Evolutionary conservation across 1,284 basidiomycete genomes (phyloP).

Genomic region (Mycena citricolor): DNA sequence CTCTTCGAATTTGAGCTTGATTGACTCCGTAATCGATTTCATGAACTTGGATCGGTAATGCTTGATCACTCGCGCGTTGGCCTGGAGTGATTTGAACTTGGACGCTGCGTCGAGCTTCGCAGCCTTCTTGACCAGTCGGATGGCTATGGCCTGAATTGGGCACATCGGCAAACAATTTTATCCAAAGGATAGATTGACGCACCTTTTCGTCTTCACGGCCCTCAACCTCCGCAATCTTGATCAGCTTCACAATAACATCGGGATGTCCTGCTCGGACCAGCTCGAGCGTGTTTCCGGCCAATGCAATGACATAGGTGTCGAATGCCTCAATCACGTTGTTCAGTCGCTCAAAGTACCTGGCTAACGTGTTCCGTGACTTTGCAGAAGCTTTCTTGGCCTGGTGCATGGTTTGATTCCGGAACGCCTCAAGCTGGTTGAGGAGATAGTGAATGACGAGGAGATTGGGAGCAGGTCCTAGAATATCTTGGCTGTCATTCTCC

Average conservation of each 20-base stretch:
- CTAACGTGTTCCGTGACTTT: constrained; percentile 66
- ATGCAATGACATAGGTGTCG: constrained; percentile 82
- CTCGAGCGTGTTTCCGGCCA: constrained; percentile 78
- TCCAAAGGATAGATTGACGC: constrained; percentile 17
- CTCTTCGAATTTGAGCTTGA: constrained; percentile 72
- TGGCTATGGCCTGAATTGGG: constrained; percentile 74
- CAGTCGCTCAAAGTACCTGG: constrained; percentile 86
- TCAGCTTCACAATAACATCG: constrained; percentile 85
- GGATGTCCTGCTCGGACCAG: constrained; percentile 80
- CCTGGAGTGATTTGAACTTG: constrained; percentile 89
- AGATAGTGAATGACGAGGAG: constrained; percentile 91
- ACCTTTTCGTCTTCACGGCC: constrained; percentile 95
- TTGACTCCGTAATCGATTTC: constrained; percentile 78
- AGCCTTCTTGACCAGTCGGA: constrained; percentile 91
- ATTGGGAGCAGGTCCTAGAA: constrained; percentile 83
- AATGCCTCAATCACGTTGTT: constrained; percentile 82
- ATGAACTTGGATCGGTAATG: constrained; percentile 93
- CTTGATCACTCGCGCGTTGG: constrained; percentile 92
- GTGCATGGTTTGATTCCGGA: constrained; percentile 92
- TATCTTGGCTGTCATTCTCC: constrained; percentile 66
- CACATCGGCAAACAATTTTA: constrained; percentile 2
- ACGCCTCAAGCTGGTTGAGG: constrained; percentile 86
- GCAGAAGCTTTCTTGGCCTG: constrained; percentile 86
- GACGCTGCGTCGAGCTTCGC: constrained; percentile 87
- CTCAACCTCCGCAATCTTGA: constrained; percentile 95